These are phyloP conservation scores for Gremmenia infestans DNA, from an alignment of 2,329 filamentous ascomycete genomes.

Conservation along the genomic window DNA sequence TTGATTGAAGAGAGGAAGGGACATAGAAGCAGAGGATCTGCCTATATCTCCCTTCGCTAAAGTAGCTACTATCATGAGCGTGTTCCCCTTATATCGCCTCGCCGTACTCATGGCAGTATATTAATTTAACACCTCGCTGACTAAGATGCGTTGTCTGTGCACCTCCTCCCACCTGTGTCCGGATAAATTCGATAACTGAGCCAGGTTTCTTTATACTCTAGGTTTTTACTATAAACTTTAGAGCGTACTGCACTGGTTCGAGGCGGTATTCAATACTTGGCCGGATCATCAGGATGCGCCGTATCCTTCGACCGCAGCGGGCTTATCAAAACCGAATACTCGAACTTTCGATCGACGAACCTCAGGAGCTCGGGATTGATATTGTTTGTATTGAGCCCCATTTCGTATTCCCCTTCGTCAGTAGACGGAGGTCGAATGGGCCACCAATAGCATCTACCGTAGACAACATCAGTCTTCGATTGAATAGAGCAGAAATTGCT, in stretches of 20 bases:
- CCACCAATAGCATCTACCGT: slow-evolving; percentile 16
- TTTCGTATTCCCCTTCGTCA: slow-evolving; percentile 12
- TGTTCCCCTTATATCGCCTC: too few relatives aligned
- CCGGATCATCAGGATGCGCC: slow-evolving; percentile 13
- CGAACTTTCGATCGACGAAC: slow-evolving; percentile 13
- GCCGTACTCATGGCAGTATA: too few relatives aligned
- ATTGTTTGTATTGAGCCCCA: slow-evolving; percentile 14
- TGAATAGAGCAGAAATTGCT: slow-evolving; percentile 9
- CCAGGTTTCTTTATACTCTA: too few relatives aligned
- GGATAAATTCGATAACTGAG: too few relatives aligned
- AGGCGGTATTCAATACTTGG: slow-evolving; percentile 12
- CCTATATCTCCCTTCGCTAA: too few relatives aligned
- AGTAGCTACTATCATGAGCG: too few relatives aligned
- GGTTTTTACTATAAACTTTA: too few relatives aligned
- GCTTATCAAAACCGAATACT: slow-evolving; percentile 5
- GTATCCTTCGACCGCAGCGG: slow-evolving; percentile 13
- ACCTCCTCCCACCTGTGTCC: too few relatives aligned
- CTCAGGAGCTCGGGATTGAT: slow-evolving; percentile 12
- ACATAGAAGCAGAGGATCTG: too few relatives aligned
- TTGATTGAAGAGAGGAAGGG: too few relatives aligned
- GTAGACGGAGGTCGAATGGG: slow-evolving; percentile 10
- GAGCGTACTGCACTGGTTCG: slow-evolving; percentile 6
- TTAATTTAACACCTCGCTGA: too few relatives aligned
- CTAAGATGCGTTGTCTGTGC: too few relatives aligned
- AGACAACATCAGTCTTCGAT: slow-evolving; percentile 12